Base-by-base conservation (phyloP, 192 early-diverging fungal species). In the Podila horticola region DNA sequence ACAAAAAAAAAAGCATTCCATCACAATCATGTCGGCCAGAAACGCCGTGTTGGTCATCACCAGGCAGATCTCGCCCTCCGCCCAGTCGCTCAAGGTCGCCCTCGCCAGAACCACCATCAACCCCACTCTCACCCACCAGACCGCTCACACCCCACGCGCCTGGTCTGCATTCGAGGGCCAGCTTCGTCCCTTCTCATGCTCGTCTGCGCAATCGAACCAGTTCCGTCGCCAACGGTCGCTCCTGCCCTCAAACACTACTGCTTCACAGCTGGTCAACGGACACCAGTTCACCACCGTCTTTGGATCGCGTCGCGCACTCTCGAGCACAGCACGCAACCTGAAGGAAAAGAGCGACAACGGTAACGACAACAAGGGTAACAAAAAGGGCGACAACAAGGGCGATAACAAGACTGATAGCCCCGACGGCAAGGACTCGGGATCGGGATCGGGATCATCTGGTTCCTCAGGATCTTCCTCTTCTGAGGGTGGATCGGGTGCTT, bases 41-140 rank as follows among this genome's bases (percentile, higher is more conserved):
- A 75, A 79, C 62, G 76, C 76, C 69, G 76, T 79, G 60, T 66
- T 79, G 29, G 70, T 79, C 62, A 79, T 79, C 38, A 79, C 76
- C 24, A 71, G 67, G 45, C 69, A 69, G 50, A 65, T 79, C 60
- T 79, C 76, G 65, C 76, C 76, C 30, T 72, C 76, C 0, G 62
- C 69, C 55, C 66, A 72, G 52, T 19, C 71, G 29, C 65, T 79
- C 65, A 79, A 68, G 64, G 70, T 79, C 51, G 76, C 76, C 28
- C 70, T 79, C 61, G 67, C 76, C 5, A 69, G 76, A 26, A 79
- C 59, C 1, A 72, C 76, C 22, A 61, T 79, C 66, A 79, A 79
- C 70, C 76, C 76, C 3, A 79, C 76, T 26, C 70, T 79, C 5
- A 68, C 70, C 48, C 76, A 71, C 31, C 31, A 69, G 19, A 9